These are phyloP conservation scores for Tuber indicum DNA, from an alignment of 495 filamentous ascomycete species.

Conservation along the genomic window DNA sequence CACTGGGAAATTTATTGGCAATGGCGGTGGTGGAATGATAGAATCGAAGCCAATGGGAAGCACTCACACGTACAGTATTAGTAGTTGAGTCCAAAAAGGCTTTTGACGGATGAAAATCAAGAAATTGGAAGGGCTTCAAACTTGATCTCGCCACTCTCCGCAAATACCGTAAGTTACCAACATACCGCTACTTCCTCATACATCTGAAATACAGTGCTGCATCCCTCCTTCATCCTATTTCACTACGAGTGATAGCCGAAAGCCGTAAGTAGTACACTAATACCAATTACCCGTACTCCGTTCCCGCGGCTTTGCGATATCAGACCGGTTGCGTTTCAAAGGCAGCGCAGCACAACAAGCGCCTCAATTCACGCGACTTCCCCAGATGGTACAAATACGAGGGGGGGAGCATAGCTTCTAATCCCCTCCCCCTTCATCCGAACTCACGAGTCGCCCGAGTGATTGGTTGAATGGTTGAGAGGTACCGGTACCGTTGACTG, in stretches of 20 bases:
- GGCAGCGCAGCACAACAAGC: conserved; percentile 1
- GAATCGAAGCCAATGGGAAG: not conserved
- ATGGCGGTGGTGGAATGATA: not conserved
- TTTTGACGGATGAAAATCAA: not conserved
- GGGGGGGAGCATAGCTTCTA: not conserved
- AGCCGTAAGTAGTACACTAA: not conserved
- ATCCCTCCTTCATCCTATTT: not conserved
- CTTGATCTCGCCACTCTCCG: not conserved
- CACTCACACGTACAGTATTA: not conserved
- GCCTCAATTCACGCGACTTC: not conserved
- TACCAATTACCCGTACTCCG: not conserved
- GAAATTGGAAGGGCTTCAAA: not conserved
- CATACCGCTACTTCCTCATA: too few species aligned
- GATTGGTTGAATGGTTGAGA: not conserved
- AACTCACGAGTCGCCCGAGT: not conserved
- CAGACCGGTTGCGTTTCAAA: conserved; percentile 1
- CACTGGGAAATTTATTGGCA: not conserved
- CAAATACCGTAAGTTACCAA: not conserved
- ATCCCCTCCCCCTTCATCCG: not conserved
- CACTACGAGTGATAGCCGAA: not conserved
- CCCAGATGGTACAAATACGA: not conserved
- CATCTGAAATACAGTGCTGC: not conserved
- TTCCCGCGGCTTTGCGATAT: not conserved
- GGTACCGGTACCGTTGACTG: not conserved
- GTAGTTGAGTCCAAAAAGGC: not conserved